Percentiles rank a stretch among this genome's conserved stretches.
These are phyloP conservation scores for Aphanoascus verrucosus DNA, from an alignment of 2,329 filamentous ascomycete species.

Conservation along the genomic window DNA sequence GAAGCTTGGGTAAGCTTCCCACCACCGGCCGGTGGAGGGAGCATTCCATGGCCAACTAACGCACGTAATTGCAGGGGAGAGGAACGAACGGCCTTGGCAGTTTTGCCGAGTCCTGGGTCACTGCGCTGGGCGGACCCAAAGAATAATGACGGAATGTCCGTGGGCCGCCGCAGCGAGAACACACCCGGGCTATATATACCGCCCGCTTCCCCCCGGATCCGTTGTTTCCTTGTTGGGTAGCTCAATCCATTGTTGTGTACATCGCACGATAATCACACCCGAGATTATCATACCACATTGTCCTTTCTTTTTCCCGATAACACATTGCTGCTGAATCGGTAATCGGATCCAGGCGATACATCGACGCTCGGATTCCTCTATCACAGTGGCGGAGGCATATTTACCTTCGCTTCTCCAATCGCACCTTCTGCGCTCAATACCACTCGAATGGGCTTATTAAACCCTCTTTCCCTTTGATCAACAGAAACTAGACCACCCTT, in stretches of 20 bases:
- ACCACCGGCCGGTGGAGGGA: neutral
- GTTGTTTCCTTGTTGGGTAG: neutral
- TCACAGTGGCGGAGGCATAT: neutral
- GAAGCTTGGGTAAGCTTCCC: neutral
- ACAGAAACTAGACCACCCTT: slow-evolving; percentile 1
- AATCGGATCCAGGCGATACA: neutral
- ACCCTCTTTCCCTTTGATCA: slow-evolving; percentile 1
- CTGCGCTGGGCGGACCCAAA: neutral
- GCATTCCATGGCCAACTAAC: neutral
- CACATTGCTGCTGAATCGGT: neutral
- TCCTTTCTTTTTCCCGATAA: neutral
- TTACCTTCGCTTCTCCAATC: neutral
- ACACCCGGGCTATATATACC: neutral
- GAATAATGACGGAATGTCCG: slow-evolving; percentile 5
- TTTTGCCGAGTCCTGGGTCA: neutral
- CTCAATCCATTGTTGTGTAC: neutral
- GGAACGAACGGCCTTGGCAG: neutral
- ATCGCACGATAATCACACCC: neutral
- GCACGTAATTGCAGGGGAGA: neutral
- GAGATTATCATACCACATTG: neutral
- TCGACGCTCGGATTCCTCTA: neutral
- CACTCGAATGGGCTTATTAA: slow-evolving; percentile 15
- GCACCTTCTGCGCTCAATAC: neutral
- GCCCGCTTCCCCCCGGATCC: neutral
- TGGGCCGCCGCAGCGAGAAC: neutral